Conservation (phyloP, 2,329 filamentous ascomycete genomes). For the Xylariaceae sp. region DNA sequence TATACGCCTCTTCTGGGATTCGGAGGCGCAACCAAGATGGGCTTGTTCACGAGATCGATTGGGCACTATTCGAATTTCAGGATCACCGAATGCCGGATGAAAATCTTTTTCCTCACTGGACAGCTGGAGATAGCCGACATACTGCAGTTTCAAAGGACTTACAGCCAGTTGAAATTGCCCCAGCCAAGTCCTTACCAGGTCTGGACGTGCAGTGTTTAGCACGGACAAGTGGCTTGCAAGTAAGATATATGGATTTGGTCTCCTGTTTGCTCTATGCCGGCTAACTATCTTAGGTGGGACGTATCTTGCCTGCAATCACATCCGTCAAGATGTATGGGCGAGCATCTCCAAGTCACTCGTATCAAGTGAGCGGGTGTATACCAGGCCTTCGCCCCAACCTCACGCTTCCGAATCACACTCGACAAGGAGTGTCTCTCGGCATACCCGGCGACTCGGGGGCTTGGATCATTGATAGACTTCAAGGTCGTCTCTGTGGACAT, state of each 20-base stretch:
- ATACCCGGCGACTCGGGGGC: constrained; percentile 89
- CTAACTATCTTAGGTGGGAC: constrained; percentile 54
- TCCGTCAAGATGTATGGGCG: constrained; percentile 87
- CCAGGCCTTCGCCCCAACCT: constrained; percentile 19
- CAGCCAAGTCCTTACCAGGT: constrained; percentile 63
- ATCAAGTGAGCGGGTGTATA: constrained; percentile 51
- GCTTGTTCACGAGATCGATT: constrained; percentile 88
- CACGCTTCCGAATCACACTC: constrained; percentile 14
- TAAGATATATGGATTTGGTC: constrained; percentile 9
- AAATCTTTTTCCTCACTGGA: constrained; percentile 61
- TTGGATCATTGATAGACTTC: constrained; percentile 80
- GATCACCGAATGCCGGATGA: constrained; percentile 66
- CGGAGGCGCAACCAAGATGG: constrained; percentile 69
- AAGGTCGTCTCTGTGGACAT: constrained; percentile 83
- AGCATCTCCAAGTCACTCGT: constrained; percentile 72
- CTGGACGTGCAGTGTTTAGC: constrained; percentile 84
- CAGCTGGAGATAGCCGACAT: constrained; percentile 31
- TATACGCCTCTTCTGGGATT: constrained; percentile 89
- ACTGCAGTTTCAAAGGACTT: constrained; percentile 30
- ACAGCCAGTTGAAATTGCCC: constrained; percentile 58
- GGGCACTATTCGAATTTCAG: constrained; percentile 83
- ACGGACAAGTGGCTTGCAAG: constrained; percentile 74
- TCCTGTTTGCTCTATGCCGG: background rate
- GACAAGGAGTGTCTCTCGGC: constrained; percentile 44
- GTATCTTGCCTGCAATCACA: constrained; percentile 73